A percentile compares a stretch with the other conserved stretches of the same genome.
phyloP scores from a whole-genome alignment of 2,329 filamentous ascomycete species.

The Mycocentrospora acerina region DNA sequence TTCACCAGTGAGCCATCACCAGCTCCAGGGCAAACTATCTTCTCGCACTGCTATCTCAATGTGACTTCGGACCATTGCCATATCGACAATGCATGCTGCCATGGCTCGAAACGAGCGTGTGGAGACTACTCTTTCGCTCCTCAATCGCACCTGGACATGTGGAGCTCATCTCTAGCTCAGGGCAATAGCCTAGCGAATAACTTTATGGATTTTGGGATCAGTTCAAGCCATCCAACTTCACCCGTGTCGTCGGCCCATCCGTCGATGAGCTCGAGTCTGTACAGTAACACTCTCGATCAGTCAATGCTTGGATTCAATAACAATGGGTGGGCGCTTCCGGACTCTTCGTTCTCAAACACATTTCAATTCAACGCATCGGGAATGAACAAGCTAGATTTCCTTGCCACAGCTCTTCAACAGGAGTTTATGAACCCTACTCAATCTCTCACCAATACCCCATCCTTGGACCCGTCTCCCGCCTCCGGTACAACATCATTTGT shows the following conservation, averaged over 20 bases:
- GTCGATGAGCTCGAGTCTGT: conserved; percentile 15
- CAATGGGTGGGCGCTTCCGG: conserved; percentile 31
- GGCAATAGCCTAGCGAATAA: conserved; percentile 29
- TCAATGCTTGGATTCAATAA: conserved; percentile 24
- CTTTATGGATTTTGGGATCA: conserved; percentile 29
- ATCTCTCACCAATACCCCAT: conserved; percentile 9
- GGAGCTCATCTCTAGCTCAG: conserved; percentile 28
- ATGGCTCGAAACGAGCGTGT: conserved; percentile 30
- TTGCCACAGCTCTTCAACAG: conserved; percentile 31
- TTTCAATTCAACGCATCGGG: conserved; percentile 14
- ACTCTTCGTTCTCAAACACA: conserved; percentile 20
- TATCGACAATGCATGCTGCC: conserved; percentile 39
- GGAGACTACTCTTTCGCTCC: conserved; percentile 30
- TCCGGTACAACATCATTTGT: conserved; percentile 3
- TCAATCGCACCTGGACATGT: conserved; percentile 26
- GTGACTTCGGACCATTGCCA: conserved; percentile 39
- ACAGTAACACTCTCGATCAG: conserved; percentile 15
- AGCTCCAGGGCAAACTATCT: conserved; percentile 15
- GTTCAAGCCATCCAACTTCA: conserved; percentile 20
- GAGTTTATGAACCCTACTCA: conserved; percentile 22
- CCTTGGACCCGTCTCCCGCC: conserved; percentile 7
- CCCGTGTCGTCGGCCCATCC: conserved; percentile 19
- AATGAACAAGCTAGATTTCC: conserved; percentile 29
- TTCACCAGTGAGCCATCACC: conserved; percentile 32
- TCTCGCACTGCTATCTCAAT: conserved; percentile 30